phyloP scores from a whole-genome alignment of 148 eudicot genomes.

The Dysphania ambrosioides region DNA sequence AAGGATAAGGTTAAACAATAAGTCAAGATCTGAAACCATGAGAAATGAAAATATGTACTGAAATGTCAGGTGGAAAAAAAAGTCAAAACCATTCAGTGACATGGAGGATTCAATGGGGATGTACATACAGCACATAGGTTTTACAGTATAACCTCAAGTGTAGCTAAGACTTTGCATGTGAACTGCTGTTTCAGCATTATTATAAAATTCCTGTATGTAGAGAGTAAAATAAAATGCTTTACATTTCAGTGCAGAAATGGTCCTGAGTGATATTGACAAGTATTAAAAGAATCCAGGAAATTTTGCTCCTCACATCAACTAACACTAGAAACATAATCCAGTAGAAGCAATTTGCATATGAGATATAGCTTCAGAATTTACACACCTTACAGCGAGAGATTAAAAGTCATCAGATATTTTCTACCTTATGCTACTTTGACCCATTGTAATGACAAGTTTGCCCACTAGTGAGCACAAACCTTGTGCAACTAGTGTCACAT shows the following conservation, averaged over 20 bases:
- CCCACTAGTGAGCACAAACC: background rate
- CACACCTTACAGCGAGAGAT: background rate
- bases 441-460: background rate
- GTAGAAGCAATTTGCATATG: background rate
- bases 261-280: background rate
- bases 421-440: background rate
- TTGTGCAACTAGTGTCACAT: background rate
- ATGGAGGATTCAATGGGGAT: background rate
- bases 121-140: no score
- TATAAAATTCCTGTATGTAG: background rate
- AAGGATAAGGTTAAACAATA: constrained; percentile 7
- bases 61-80: background rate
- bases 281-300: background rate
- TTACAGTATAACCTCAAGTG: background rate
- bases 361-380: background rate
- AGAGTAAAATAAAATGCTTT: background rate
- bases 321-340: background rate
- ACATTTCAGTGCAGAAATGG: background rate
- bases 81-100: no score
- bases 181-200: background rate
- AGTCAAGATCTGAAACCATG: background rate
- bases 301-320: background rate
- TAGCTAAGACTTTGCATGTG: background rate
- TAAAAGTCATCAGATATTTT: background rate
- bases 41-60: background rate